Evolutionary conservation across 2,329 filamentous ascomycete species (phyloP).

Genomic region (Penicillium sp.): DNA sequence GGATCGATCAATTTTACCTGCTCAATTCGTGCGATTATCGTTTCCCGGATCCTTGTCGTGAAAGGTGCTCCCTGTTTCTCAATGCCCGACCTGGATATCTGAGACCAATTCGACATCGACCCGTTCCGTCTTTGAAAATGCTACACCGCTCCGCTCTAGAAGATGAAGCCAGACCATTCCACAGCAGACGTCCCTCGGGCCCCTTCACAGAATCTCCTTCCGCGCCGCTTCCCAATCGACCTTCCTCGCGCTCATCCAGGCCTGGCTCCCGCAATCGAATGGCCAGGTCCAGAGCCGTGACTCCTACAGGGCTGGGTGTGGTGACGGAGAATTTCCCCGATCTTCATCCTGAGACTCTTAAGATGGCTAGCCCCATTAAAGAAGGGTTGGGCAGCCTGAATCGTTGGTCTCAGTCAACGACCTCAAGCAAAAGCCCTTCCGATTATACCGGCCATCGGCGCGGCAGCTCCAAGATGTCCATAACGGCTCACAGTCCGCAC

Average conservation of each 20-base stretch:
- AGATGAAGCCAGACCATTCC: slow-evolving; percentile 21
- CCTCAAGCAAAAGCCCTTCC: slow-evolving; percentile 42
- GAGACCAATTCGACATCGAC: not conserved
- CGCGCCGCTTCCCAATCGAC: slow-evolving; percentile 13
- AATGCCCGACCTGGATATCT: slow-evolving; percentile 5
- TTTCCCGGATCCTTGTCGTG: not conserved
- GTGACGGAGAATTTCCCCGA: slow-evolving; percentile 17
- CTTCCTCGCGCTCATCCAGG: slow-evolving; percentile 19
- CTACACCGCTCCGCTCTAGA: slow-evolving; percentile 23
- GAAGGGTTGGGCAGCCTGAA: slow-evolving; percentile 50
- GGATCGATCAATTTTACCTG: slow-evolving; percentile 1
- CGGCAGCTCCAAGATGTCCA: slow-evolving; percentile 23
- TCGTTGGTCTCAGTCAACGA: slow-evolving; percentile 56
- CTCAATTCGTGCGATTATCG: slow-evolving; percentile 5
- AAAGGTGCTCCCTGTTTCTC: not conserved
- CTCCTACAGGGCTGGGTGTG: slow-evolving; percentile 16
- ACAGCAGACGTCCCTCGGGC: slow-evolving; percentile 17
- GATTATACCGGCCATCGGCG: slow-evolving; percentile 22
- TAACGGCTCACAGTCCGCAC: slow-evolving; percentile 19
- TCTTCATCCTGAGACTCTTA: slow-evolving; percentile 10
- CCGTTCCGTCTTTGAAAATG: slow-evolving; percentile 14
- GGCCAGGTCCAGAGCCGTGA: slow-evolving; percentile 14
- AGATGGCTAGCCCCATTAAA: slow-evolving; percentile 27
- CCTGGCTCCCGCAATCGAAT: slow-evolving; percentile 18
- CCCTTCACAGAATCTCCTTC: slow-evolving; percentile 12